These are phyloP conservation scores for Parafenestella ontariensis DNA, from an alignment of 2,329 filamentous ascomycete species.

Conservation along the genomic window DNA sequence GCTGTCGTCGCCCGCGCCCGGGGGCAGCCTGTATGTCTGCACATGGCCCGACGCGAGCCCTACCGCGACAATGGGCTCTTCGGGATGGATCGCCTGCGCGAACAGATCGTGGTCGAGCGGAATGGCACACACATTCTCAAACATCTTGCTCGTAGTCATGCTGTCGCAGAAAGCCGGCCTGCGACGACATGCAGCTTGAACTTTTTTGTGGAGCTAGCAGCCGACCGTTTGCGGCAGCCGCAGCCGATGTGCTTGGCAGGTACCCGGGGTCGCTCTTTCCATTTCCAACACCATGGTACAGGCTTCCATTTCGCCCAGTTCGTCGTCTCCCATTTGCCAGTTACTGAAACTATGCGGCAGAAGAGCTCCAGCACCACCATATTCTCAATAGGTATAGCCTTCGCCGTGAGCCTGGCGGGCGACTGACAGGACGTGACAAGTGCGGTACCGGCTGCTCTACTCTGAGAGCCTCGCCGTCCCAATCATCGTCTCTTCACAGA, in stretches of 20 bases:
- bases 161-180: conserved; percentile 1
- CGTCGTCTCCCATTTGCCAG: too few species aligned
- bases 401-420: background rate
- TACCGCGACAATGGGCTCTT: conserved; percentile 82
- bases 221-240: conserved; percentile 15
- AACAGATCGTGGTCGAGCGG: conserved; percentile 88
- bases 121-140: conserved; percentile 90
- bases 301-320: too few species aligned
- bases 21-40: conserved; percentile 78
- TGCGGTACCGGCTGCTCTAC: background rate
- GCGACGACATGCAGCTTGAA: conserved; percentile 21
- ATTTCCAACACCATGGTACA: too few species aligned
- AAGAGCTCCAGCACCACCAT: too few species aligned
- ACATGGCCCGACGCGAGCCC: conserved; percentile 87
- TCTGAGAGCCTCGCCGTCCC: background rate
- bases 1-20: conserved; percentile 58
- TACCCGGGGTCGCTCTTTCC: too few species aligned
- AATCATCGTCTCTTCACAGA: background rate
- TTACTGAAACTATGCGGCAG: too few species aligned
- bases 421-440: background rate
- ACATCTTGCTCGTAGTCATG: conserved; percentile 62
- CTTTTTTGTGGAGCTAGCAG: conserved; percentile 34
- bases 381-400: too few species aligned
- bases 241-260: conserved; percentile 27
- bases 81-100: conserved; percentile 84